phyloP scores from a whole-genome alignment of 2,329 filamentous ascomycete genomes.

The Cladophialophora psammophila region DNA sequence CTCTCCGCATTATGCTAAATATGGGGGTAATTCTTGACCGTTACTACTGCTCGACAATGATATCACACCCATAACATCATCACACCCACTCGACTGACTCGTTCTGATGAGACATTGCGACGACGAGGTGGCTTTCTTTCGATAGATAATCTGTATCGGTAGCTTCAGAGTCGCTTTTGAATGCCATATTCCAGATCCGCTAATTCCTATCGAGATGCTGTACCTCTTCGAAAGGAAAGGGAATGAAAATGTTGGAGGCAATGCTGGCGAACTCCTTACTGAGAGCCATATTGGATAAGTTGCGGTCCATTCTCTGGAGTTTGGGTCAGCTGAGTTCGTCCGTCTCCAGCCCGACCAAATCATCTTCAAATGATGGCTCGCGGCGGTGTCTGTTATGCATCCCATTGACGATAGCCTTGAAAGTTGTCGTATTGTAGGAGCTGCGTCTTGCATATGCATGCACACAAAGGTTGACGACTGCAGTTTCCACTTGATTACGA shows the following conservation, averaged over 20 bases:
- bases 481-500: conserved; percentile 5
- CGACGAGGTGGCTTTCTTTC: not conserved
- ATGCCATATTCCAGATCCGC: not conserved
- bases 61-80: no score
- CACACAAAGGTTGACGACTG: conserved; percentile 18
- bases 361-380: conserved; percentile 16
- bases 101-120: no score
- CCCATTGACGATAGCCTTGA: conserved; percentile 4
- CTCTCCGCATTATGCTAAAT: no score
- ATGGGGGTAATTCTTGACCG: no score
- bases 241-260: conserved; percentile 16
- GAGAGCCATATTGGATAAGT: conserved; percentile 16
- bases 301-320: conserved; percentile 12
- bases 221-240: conserved; percentile 17
- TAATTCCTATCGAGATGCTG: conserved; percentile 14
- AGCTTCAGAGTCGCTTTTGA: not conserved
- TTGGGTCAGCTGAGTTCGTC: conserved; percentile 1
- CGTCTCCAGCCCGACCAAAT: conserved; percentile 12
- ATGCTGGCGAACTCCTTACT: conserved; percentile 1
- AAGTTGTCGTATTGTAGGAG: conserved; percentile 11
- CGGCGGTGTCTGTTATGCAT: not conserved
- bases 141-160: not conserved
- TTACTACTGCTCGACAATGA: no score
- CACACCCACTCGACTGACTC: no score
- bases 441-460: conserved; percentile 9